Base-by-base conservation (phyloP, 2,329 filamentous ascomycete species). In the Tolypocladium sp. region DNA sequence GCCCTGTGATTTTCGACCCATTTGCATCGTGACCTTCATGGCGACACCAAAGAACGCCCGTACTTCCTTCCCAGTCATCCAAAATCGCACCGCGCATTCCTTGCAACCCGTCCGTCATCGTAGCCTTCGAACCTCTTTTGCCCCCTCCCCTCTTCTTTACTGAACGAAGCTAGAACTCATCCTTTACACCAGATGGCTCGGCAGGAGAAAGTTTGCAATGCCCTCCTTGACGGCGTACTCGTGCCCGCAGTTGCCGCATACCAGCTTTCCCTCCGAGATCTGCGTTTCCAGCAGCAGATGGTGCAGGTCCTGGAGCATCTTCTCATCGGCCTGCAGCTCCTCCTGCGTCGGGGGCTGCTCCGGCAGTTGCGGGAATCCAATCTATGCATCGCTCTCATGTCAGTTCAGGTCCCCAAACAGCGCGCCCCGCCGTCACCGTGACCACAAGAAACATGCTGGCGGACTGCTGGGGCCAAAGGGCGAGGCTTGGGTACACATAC, bases 151-250 rank as follows among this genome's bases (percentile, higher is more conserved):
- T n/a, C 46, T 20, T 20, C 3, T 33, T 9, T 12, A 4, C 8
- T 13, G 20, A 20, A 33, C 44, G 22, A 35, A 33, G 30, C 2
- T 17, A 8, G 20, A 17, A 10, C 20, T 12, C 15, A 2, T 52
- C 12, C 15, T 33, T 75, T 71, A 85, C 54, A 92, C 94, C 74
- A 99, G 76, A 78, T 99, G 94, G 68, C 89, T 94, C 15, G 94
- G 94, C 66, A 99, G 76, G 70, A 99, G 76, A 69, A 99, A 99
- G 74, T 97, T 97, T 61, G 92, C 91, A 73, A 97, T 96, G 6
- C 94, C 94, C 76, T 99, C 93, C 71, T 94, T 92, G 63, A 99
- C 88, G 60, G 86, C 86, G 74, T 97, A 99, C 78, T 96, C 91
- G 71, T 97, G 93, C 55, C 90, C 91, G 71, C 94, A 99, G 74